phyloP scores from a whole-genome alignment of 2,329 filamentous ascomycete genomes.

The Chaetomium sp. region DNA sequence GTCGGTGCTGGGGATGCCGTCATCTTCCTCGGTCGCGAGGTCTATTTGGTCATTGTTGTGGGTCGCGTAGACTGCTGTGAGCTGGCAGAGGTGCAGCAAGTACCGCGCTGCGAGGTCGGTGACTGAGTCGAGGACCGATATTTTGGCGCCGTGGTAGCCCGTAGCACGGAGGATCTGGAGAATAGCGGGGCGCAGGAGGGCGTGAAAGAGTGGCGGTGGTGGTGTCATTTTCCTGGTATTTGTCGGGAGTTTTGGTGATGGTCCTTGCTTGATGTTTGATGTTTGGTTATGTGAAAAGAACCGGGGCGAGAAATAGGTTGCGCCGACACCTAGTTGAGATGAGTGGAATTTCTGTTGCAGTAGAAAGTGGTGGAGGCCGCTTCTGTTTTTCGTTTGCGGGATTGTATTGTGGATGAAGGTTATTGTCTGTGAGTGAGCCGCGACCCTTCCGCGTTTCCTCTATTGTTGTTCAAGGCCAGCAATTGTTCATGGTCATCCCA shows the following conservation, averaged over 20 bases:
- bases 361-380: no score
- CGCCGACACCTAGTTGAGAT: no score
- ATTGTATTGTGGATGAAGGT: no score
- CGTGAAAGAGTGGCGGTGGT: constrained; percentile 53
- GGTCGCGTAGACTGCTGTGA: constrained; percentile 63
- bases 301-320: no score
- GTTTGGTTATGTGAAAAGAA: background rate
- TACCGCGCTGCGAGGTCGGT: constrained; percentile 82
- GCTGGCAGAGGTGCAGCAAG: constrained; percentile 64
- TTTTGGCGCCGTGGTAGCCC: constrained; percentile 77
- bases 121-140: constrained; percentile 79
- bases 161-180: constrained; percentile 88
- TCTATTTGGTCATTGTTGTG: constrained; percentile 55
- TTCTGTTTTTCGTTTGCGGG: no score
- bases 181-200: constrained; percentile 77
- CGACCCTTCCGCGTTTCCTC: no score
- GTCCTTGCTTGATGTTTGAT: background rate
- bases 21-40: background rate
- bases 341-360: no score
- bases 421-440: no score
- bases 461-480: no score
- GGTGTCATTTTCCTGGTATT: constrained; percentile 35
- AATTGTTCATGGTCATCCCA: no score
- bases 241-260: background rate
- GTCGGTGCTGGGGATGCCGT: background rate